Evolutionary conservation across 768 basidiomycete genomes (phyloP), one percentile per base, ranked within the genome.

Genomic region (Sistotremastrum niveocremeum): DNA sequence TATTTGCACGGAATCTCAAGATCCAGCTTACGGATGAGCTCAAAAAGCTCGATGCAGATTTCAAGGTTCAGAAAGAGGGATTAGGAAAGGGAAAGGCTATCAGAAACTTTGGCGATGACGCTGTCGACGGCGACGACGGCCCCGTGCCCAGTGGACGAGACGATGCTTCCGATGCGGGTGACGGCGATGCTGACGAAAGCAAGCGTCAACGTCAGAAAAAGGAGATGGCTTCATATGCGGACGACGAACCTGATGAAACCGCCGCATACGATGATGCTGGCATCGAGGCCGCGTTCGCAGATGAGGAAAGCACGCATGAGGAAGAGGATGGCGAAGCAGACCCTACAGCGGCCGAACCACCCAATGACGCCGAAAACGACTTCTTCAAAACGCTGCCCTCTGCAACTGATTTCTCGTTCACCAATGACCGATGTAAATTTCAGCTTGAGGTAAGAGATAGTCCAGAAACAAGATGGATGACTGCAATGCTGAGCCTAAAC

Each of bases 21-120:
- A 86, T 81, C 61, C 90, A 97, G 62, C 83, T 98, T 53, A 65
- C 76, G 46, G 62, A 68, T 8, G 94, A 97, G 66, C 76, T 98
- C 72, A 89, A 84, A 65, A 83, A 77, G 59, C 69, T 88, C 33
- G 82, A 83, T 52, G 74, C 77, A 12, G 84, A 90, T 56, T 62
- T 85, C 51, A 87, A 78, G 63, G 73, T 68, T 50, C 84, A 91
- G 59, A 82, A 82, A 44, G 70, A 76, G 33, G 81, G 88, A 51
- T 68, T 94, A 10, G 95, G 94, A 4, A 81, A 87, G 57, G 93
- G 90, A 7, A 79, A 77, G 45, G 60, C 65, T 9, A 63, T 65
- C 47, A 64, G 58, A 43, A 71, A 69, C 47, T 65, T 58, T 10
- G 76, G 65, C 30, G 75, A 69, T 5, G 74, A 66, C 10, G 74